Evolutionary conservation across 1,284 basidiomycete genomes (phyloP).

Genomic region (Trichosporon sp.): DNA sequence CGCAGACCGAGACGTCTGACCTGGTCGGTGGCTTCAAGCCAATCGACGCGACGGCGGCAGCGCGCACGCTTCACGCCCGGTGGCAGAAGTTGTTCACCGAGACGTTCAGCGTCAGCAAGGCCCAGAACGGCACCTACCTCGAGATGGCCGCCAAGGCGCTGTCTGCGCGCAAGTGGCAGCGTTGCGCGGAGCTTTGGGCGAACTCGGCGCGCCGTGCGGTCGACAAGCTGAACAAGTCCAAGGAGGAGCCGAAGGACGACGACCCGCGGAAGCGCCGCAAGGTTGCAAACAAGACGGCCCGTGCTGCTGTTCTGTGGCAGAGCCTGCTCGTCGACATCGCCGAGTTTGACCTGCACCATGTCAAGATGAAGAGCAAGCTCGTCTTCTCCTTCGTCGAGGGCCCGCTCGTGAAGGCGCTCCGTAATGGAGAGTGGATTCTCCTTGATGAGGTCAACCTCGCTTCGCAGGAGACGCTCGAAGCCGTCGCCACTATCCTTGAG

Average conservation of each 20-base stretch:
- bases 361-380: slow-evolving; percentile 77
- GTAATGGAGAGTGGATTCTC: slow-evolving; percentile 88
- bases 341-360: slow-evolving; percentile 80
- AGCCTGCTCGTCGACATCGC: slow-evolving; percentile 66
- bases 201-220: slow-evolving; percentile 49
- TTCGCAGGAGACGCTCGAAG: slow-evolving; percentile 90
- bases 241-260: slow-evolving; percentile 45
- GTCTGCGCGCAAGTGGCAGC: slow-evolving; percentile 76
- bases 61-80: slow-evolving; percentile 64
- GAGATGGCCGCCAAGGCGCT: slow-evolving; percentile 79
- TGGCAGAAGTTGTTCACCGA: slow-evolving; percentile 80
- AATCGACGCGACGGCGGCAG: slow-evolving; percentile 76
- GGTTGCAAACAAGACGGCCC: slow-evolving; percentile 52
- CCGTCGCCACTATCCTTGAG: slow-evolving; percentile 79
- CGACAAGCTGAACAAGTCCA: slow-evolving; percentile 52
- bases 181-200: slow-evolving; percentile 74
- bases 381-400: slow-evolving; percentile 96
- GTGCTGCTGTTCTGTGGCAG: slow-evolving; percentile 60
- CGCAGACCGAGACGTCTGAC: slow-evolving; percentile 95
- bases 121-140: slow-evolving; percentile 74
- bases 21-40: slow-evolving; percentile 94
- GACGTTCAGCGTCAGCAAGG: slow-evolving; percentile 82
- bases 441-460: slow-evolving; percentile 97
- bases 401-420: slow-evolving; percentile 86
- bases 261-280: slow-evolving; percentile 70